Percentiles rank a stretch among this genome's conserved stretches.
Conservation (phyloP, 768 basidiomycete genomes). For the Lyophyllum decastes region DNA sequence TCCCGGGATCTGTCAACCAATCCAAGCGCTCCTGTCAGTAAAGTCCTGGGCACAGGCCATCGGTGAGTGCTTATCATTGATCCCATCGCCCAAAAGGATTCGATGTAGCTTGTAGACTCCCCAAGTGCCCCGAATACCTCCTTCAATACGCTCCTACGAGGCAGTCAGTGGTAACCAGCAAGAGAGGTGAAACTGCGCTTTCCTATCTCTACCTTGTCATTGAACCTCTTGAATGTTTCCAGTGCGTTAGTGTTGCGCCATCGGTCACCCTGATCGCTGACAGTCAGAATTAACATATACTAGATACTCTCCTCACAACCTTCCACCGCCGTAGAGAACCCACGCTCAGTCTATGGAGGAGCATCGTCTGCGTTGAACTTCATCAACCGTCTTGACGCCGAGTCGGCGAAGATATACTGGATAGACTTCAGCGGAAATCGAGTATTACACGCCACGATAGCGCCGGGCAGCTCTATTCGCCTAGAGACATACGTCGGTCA, state of each 20-base stretch:
- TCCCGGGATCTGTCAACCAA: neutral
- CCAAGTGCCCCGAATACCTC: neutral
- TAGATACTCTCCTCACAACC: neutral
- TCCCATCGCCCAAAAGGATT: neutral
- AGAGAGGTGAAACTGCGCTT: too few species aligned
- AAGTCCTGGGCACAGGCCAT: neutral
- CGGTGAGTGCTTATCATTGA: neutral
- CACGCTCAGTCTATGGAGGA: slow-evolving; percentile 4
- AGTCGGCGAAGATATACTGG: slow-evolving; percentile 1
- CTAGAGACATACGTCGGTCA: slow-evolving; percentile 1
- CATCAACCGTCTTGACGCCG: slow-evolving; percentile 1
- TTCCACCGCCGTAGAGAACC: neutral
- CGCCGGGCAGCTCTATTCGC: neutral
- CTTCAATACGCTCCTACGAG: neutral
- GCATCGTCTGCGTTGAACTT: neutral
- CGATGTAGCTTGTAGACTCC: neutral
- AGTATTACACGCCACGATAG: neutral
- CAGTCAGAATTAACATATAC: neutral
- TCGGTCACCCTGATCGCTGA: neutral
- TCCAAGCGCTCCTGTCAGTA: neutral
- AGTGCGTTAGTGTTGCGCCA: neutral
- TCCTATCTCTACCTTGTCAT: neutral
- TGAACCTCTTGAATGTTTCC: neutral
- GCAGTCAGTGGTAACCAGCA: neutral
- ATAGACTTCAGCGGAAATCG: slow-evolving; percentile 1